A percentile compares a stretch with the other conserved stretches of the same genome.
Conservation (phyloP, 1,139 yeast genomes). For the Diutina scorzettiae region DNA sequence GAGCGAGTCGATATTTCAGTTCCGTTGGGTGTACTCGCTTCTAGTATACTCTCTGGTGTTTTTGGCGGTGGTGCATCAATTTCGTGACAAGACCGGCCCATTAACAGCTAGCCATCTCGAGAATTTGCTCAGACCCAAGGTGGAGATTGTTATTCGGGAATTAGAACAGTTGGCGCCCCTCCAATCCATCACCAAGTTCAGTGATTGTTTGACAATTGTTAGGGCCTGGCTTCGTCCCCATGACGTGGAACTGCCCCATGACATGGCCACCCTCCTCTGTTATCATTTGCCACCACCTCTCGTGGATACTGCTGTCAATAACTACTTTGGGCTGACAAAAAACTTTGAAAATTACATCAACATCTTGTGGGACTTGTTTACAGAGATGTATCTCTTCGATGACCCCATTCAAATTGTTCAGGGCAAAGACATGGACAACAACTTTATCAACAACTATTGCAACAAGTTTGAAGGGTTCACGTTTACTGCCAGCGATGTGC, state of each 20-base stretch:
- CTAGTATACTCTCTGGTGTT: conserved; percentile 17
- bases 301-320: conserved; percentile 8
- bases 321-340: conserved; percentile 19
- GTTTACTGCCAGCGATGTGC: neutral
- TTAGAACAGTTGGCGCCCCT: neutral
- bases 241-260: neutral
- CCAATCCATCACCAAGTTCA: neutral
- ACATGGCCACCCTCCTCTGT: neutral
- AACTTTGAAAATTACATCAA: conserved; percentile 17
- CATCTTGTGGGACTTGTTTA: conserved; percentile 19
- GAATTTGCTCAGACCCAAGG: neutral
- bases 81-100: conserved; percentile 6
- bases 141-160: neutral
- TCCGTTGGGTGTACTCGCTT: conserved; percentile 14
- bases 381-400: conserved; percentile 10
- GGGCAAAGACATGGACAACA: neutral
- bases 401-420: neutral
- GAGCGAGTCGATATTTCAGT: conserved; percentile 10
- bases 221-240: neutral
- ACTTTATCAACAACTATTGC: neutral
- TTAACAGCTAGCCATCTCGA: conserved; percentile 10
- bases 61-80: conserved; percentile 14
- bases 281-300: conserved; percentile 8
- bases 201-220: neutral
- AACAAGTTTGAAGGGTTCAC: conserved; percentile 1